Conservation (phyloP, 2,329 filamentous ascomycete species). For the Aspergillus sp. region DNA sequence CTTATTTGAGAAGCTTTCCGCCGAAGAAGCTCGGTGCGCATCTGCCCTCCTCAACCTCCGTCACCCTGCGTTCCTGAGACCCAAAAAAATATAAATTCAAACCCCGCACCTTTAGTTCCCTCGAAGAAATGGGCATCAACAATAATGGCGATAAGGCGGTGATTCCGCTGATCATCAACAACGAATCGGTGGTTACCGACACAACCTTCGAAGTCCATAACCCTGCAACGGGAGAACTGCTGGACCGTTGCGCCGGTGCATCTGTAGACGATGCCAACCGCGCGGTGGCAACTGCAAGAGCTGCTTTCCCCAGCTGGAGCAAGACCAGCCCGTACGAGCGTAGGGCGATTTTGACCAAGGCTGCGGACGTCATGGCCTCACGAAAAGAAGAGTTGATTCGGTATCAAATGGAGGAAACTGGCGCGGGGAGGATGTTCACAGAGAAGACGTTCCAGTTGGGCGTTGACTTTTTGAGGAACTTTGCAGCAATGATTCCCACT, state of each 20-base stretch:
- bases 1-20: background rate
- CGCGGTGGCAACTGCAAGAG: conserved; percentile 65
- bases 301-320: conserved; percentile 72
- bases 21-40: background rate
- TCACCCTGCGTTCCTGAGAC: background rate
- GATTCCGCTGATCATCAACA: conserved; percentile 50
- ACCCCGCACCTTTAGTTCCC: background rate
- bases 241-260: conserved; percentile 61
- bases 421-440: conserved; percentile 46
- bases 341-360: conserved; percentile 65
- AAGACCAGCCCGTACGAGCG: conserved; percentile 64
- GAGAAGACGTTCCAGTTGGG: conserved; percentile 42
- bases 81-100: background rate
- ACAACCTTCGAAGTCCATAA: conserved; percentile 56
- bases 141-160: conserved; percentile 24
- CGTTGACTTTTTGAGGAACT: conserved; percentile 51
- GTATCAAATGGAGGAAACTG: conserved; percentile 66
- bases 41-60: background rate
- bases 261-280: conserved; percentile 60
- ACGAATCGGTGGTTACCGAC: conserved; percentile 46
- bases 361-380: conserved; percentile 50
- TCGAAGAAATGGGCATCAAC: conserved; percentile 10
- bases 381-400: conserved; percentile 64
- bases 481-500: conserved; percentile 54
- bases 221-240: conserved; percentile 57